Evolutionary conservation across 768 basidiomycete species (phyloP), one percentile per base, ranked within the genome.

Genomic region (Hericium rajendrae): DNA sequence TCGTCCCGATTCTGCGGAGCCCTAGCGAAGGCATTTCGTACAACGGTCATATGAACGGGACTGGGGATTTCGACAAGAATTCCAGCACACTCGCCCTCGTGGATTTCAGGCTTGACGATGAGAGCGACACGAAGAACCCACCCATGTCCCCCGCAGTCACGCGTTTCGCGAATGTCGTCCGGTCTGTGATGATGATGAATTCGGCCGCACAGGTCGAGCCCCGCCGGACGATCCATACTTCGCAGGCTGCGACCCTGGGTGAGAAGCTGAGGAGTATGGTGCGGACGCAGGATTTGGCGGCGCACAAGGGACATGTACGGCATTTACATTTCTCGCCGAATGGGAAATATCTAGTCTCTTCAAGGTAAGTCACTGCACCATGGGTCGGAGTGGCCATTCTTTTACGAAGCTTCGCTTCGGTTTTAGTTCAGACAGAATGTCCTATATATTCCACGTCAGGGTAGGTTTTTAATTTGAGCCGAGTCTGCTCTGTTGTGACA

Each of bases 291-390:
- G 84, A 82, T 59, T 68, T 86, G 26, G 77, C 78, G 12, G 81
- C 82, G 5, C 88, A 89, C 67, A 71, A 75, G 54, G 86, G 83
- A 6, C 76, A 87, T 32, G 86, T 90, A 12, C 69, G 82, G 54
- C 84, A 88, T 68, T 66, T 90, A 64, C 82, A 88, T 67, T 90
- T 89, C 70, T 87, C 85, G 1, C 86, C 86, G 1, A 80, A 88
- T 67, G 88, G 88, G 18, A 82, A 77, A 65, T 86, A 78, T 64
- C 66, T 90, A 62, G 88, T 85, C 2, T 88, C 86, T 4, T 85
- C 85, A 24, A 85, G 84, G 79, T 84, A 62, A 51, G 56, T 59
- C n/a, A 38, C 6, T 49, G 26, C 22, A 22, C 62, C 51, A 26
- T 26, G 26, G 51, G 54, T 59, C 38, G 58, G 37, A 37, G 5